Evolutionary conservation across 306 rosid genomes (phyloP), one percentile per base, ranked within the genome.

Genomic region (Lablab purpureus): DNA sequence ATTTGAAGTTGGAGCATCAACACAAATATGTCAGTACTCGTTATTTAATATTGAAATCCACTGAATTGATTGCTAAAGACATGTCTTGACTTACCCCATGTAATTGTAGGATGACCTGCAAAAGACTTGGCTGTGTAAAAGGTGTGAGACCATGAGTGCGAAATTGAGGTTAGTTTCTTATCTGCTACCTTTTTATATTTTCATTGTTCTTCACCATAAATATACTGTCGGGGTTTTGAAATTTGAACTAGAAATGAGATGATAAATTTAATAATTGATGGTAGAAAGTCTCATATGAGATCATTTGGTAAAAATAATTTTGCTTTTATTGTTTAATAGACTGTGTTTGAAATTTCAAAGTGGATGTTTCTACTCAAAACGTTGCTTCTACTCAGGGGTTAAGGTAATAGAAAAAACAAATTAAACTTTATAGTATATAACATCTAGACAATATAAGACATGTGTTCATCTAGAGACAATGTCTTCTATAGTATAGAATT

Each of bases 1-100:
- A 91, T 89, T 87, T 96, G 91, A 93, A 93, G 89, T 86, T 93
- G 89, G 97, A 91, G 66, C 97, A 90, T 83, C 99, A 96, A 68
- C 96, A 93, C 71, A 93, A 91, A 87, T 89, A 89, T 75, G 98
- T 93, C 80, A 84, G 91, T 56, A 62, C 56, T 62, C 76, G 46
- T 41, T 41, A 59, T 62, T 70, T 37, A 47, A 41, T 37, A n/a
- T n/a, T n/a, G 49, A 76, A 51, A 72, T 81, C 59, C 69, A 76
- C 46, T 62, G 28, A 60, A 21, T 65, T 71, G 71, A 82, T 77
- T 68, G 32, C 43, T 56, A 15, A 68, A 15, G 71, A 49, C 67
- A 37, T 72, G 37, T 72, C 41, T 50, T 71, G 73, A 83, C 56
- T 62, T 73, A 46, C 3, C 46, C 27, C 25, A 46, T 66, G 41